These are phyloP conservation scores for Exophiala sp. DNA, from an alignment of 2,329 filamentous ascomycete species.

Conservation along the genomic window DNA sequence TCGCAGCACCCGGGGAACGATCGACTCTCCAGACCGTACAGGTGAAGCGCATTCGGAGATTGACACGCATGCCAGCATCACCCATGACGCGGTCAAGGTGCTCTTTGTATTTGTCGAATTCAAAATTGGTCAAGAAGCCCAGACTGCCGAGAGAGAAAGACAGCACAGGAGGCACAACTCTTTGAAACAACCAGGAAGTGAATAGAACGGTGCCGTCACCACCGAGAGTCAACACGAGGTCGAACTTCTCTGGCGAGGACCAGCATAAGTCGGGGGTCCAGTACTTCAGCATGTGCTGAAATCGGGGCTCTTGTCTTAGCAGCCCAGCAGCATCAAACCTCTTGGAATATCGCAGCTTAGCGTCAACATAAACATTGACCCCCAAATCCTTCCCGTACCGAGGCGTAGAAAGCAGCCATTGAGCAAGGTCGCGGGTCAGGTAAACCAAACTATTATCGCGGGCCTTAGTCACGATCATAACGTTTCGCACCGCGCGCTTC, in stretches of 20 bases:
- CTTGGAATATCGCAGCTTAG: slow-evolving; percentile 80
- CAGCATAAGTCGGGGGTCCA: slow-evolving; percentile 97
- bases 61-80: slow-evolving; percentile 91
- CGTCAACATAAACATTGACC: slow-evolving; percentile 96
- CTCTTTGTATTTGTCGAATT: slow-evolving; percentile 81
- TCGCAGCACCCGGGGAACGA: slow-evolving; percentile 39
- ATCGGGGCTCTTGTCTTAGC: slow-evolving; percentile 66
- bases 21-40: slow-evolving; percentile 86
- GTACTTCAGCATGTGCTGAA: slow-evolving; percentile 79
- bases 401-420: slow-evolving; percentile 82
- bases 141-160: slow-evolving; percentile 87
- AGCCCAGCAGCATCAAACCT: slow-evolving; percentile 75
- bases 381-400: slow-evolving; percentile 85
- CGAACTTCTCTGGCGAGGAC: slow-evolving; percentile 88
- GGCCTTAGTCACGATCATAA: slow-evolving; percentile 99
- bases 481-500: slow-evolving; percentile 80
- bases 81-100: slow-evolving; percentile 88
- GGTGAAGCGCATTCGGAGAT: slow-evolving; percentile 96
- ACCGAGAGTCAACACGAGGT: slow-evolving; percentile 85
- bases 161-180: slow-evolving; percentile 85
- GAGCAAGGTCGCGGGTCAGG: slow-evolving; percentile 77
- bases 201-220: slow-evolving; percentile 97
- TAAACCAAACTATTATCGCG: slow-evolving; percentile 89
- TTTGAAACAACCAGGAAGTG: slow-evolving; percentile 93
- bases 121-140: slow-evolving; percentile 94